Base-by-base conservation (phyloP, 2,329 filamentous ascomycete genomes). In the Verticillium nubilum region DNA sequence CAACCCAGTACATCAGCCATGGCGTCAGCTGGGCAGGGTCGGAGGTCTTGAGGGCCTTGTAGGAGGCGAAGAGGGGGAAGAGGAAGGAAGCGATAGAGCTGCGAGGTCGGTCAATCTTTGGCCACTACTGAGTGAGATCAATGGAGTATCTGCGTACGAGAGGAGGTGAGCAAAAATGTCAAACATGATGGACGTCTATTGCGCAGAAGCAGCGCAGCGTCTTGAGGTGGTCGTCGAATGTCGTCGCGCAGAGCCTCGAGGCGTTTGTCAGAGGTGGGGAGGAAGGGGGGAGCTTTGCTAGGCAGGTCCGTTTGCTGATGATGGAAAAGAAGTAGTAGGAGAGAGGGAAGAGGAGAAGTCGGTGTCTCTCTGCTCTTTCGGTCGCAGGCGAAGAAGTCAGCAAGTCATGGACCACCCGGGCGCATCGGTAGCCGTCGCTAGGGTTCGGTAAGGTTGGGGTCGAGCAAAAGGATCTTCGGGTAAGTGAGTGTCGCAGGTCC, bases 1-100 rank as follows among this genome's bases (percentile, higher is more conserved):
- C 92, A 62, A 97, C 92, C 90, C 94, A 99, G 83, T 98, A 99
- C 90, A 98, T 98, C 66, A 98, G 85, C 95, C 95, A 99, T 87
- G 94, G 94, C 64, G 91, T 91, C 61, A 97, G 83, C 71, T 96
- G 87, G 37, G 91, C 88, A 2, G 93, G 92, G 74, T 97, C 91
- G 57, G 90, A 89, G 17, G 92, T 93, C 77, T 95, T 94, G 70
- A 99, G 89, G 55, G 95, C 94, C 81, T 98, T 98, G 84, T 97
- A 98, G 64, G 94, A 97, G 66, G 94, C 93, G 78, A 97, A 98
- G 64, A 97, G 86, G 57, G 95, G 95, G 73, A 98, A 96, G 71
- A 97, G 86, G 71, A 96, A 92, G 59, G 93, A 96, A 61, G 90
- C 87, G 72, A 94, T 76, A 64, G 91, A 94, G 72, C 92, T 96